A percentile compares a stretch with the other conserved stretches of the same genome.
phyloP scores from a whole-genome alignment of 768 basidiomycete species.

The Pholiota molesta region DNA sequence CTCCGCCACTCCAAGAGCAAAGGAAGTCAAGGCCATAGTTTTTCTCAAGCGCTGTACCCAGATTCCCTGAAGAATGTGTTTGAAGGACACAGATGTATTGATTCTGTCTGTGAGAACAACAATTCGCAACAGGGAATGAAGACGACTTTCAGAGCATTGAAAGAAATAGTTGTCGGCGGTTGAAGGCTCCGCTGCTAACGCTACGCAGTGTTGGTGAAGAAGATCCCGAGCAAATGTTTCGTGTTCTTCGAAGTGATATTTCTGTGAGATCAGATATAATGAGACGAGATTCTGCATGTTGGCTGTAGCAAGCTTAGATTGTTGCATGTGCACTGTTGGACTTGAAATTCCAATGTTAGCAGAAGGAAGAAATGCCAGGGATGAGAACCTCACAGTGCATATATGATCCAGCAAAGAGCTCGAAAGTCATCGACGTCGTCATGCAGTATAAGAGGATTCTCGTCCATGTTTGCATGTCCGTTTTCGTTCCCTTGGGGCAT shows the following conservation, averaged over 20 bases:
- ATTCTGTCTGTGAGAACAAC: neutral
- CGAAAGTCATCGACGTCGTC: slow-evolving; percentile 19
- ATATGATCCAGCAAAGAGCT: slow-evolving; percentile 23
- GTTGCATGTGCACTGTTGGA: neutral
- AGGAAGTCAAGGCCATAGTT: neutral
- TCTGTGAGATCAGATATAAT: neutral
- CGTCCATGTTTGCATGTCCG: slow-evolving; percentile 7
- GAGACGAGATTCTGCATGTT: neutral
- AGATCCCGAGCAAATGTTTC: neutral
- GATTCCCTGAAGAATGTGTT: neutral
- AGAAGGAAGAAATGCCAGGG: neutral
- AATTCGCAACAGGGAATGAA: neutral
- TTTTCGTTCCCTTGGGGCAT: slow-evolving; percentile 2
- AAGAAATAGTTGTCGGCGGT: neutral
- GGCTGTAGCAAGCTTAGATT: neutral
- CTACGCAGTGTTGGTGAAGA: neutral
- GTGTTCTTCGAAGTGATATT: neutral
- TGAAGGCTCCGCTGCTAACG: neutral
- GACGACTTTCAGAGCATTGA: neutral
- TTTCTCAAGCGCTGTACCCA: neutral
- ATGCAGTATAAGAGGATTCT: slow-evolving; percentile 17
- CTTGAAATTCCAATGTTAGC: neutral
- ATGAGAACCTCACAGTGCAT: slow-evolving; percentile 18
- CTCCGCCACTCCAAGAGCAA: neutral
- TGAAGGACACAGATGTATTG: neutral